Evolutionary conservation across 2,329 filamentous ascomycete species (phyloP).

Genomic region (Phialophora expanda): DNA sequence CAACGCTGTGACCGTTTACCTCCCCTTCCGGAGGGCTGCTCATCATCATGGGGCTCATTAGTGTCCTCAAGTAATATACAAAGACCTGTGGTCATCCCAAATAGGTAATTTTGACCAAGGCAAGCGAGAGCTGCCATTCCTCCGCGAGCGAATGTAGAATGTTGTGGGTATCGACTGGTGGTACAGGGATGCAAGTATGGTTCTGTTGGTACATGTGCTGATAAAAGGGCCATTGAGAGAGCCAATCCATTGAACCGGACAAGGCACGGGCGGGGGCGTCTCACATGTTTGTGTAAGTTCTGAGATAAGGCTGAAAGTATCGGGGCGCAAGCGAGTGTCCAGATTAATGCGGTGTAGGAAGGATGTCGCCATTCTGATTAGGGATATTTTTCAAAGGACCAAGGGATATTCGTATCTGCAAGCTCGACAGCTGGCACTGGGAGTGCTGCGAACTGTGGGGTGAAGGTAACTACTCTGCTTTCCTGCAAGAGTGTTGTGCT

Average conservation of each 20-base stretch:
- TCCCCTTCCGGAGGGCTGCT: constrained; percentile 21
- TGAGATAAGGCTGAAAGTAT: constrained; percentile 8
- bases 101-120: constrained; percentile 10
- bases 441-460: constrained; percentile 11
- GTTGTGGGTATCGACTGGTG: constrained; percentile 31
- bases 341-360: constrained; percentile 5
- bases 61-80: constrained; percentile 32
- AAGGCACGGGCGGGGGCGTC: not conserved
- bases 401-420: constrained; percentile 16
- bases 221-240: constrained; percentile 1
- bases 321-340: constrained; percentile 3
- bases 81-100: constrained; percentile 10
- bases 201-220: constrained; percentile 30
- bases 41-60: constrained; percentile 32
- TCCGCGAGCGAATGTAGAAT: constrained; percentile 29
- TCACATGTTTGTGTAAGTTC: not conserved
- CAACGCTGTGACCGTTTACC: constrained; percentile 8
- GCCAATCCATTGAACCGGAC: not conserved
- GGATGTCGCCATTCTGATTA: constrained; percentile 13
- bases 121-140: constrained; percentile 22
- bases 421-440: not conserved
- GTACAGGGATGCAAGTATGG: constrained; percentile 25
- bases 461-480: not conserved
- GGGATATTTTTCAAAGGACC: constrained; percentile 14
- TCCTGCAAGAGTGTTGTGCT: constrained; percentile 34